Base-by-base conservation (phyloP, 306 rosid species). In the Begonia fuchsioides region DNA sequence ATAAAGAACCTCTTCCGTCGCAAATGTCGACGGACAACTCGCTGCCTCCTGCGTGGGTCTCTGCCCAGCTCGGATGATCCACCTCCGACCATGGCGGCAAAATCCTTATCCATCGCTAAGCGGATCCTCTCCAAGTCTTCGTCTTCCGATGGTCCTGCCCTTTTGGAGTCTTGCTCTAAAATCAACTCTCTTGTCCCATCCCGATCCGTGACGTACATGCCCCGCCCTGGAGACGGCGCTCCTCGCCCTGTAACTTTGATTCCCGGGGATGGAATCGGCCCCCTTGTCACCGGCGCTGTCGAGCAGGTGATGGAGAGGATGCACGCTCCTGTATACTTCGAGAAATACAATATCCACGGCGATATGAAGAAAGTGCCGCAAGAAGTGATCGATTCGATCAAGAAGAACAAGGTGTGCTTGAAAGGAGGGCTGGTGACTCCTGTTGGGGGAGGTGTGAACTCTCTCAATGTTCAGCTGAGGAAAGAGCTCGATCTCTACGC, bases 401-500 rank as follows among this genome's bases (percentile, higher is more conserved):
- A 13, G 81, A 86, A 66, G 83, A 86, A 86, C 62, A 79, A 86
- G 74, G 93, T 81, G 32, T 86, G 96, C 56, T 51, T 86, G 60
- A 86, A 86, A 50, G 96, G 96, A 3, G 93, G 96, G 0, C 51
- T 86, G 2, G 81, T 70, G 11, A 86, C 96, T 0, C 96, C 88
- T 5, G 62, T 86, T 76, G 96, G 88, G 6, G 96, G 96, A 2
- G 96, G 96, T 1, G 79, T 86, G 17, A 81, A 68, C 72, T 86
- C 96, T 12, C 74, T 81, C 13, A 86, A 86, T 57, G 18, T 86
- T 64, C 93, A 78, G 68, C 66, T 81, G 20, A 70, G 96, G 75
- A 75, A 64, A 48, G 88, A 86, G 68, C 93, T 86, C 12, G 96
- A 86, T 67, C 87, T 86, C n/a, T 86, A 76, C 20, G 88, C 96